Evolutionary conservation across 2,329 filamentous ascomycete species (phyloP), one percentile per base, ranked within the genome.

Genomic region (Alternaria gaisen): DNA sequence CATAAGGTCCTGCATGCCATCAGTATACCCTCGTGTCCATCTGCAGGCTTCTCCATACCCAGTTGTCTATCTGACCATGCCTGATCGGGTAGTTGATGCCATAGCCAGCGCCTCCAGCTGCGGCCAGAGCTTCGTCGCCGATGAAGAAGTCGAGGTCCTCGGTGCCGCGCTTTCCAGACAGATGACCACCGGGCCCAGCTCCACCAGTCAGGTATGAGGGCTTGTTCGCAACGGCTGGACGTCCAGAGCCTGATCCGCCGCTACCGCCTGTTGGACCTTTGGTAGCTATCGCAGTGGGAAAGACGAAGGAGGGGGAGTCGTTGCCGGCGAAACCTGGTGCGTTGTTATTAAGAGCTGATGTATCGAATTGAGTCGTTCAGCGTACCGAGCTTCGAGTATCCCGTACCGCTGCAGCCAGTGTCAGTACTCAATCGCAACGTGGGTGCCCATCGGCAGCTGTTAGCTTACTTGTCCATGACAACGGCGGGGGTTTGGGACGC

Each of bases 381-480:
- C 89, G 74, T 84, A 97, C 95, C 95, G 82, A 99, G 91, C 86
- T 99, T 99, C 64, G 95, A 98, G 83, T 96, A 99, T 78, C 95
- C 95, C 84, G 95, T 99, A 85, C 95, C 95, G 91, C 95, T 99
- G 81, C 57, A 68, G 85, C 76, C 48, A 63, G 51, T 55, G 73
- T 77, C 66, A 78, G 76, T 76, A 76, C 71, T 70, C 71, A 68
- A 72, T 73, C 70, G 72, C 66, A 66, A 53, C 60, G 58, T 67
- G 63, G 62, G 54, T 64, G 70, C 60, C 67, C 66, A 65, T 67
- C 69, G 74, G 70, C 70, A 71, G 69, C 66, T 61, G 65, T 66
- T 61, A 77, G 87, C 93, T 83, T 90, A 97, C 95, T 99, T 99
- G 95, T 99, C 95, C 94, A 99, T 99, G 93, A 99, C 95, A 97